phyloP scores from a whole-genome alignment of 2,329 filamentous ascomycete species.

The Penicillium brasilianum region DNA sequence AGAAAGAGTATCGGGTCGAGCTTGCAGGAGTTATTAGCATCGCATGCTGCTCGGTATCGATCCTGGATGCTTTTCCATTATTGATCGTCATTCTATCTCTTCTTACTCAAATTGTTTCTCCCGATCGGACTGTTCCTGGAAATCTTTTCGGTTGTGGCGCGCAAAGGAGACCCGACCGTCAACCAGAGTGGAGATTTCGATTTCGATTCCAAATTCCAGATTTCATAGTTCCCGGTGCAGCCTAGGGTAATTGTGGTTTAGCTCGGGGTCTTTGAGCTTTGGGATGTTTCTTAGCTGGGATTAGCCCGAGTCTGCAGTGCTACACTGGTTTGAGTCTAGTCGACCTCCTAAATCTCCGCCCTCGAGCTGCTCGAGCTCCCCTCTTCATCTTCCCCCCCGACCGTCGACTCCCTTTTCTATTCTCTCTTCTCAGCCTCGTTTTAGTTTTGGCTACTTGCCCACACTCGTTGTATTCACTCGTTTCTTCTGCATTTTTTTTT shows the following conservation, averaged over 20 bases:
- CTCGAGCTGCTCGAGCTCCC: constrained; percentile 5
- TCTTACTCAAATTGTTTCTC: neutral
- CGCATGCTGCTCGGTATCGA: neutral
- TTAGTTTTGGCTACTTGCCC: neutral
- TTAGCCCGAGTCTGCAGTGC: neutral
- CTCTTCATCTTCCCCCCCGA: constrained; percentile 10
- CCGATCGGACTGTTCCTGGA: neutral
- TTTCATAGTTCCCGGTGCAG: constrained; percentile 2
- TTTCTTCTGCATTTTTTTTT: neutral
- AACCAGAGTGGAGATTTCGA: neutral
- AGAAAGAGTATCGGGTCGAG: constrained; percentile 3
- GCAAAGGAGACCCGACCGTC: constrained; percentile 12
- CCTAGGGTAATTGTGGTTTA: neutral
- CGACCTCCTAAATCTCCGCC: constrained; percentile 15
- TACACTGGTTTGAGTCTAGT: neutral
- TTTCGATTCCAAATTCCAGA: neutral
- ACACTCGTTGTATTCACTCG: neutral
- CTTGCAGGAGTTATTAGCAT: neutral
- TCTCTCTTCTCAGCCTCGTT: neutral
- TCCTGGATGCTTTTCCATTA: neutral
- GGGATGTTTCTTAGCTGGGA: neutral
- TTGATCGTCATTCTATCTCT: no score
- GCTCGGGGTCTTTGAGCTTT: neutral
- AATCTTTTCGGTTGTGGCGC: constrained; percentile 21
- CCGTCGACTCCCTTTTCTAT: neutral